phyloP scores from a whole-genome alignment of 495 filamentous ascomycete genomes.

The Neurospora sp. region DNA sequence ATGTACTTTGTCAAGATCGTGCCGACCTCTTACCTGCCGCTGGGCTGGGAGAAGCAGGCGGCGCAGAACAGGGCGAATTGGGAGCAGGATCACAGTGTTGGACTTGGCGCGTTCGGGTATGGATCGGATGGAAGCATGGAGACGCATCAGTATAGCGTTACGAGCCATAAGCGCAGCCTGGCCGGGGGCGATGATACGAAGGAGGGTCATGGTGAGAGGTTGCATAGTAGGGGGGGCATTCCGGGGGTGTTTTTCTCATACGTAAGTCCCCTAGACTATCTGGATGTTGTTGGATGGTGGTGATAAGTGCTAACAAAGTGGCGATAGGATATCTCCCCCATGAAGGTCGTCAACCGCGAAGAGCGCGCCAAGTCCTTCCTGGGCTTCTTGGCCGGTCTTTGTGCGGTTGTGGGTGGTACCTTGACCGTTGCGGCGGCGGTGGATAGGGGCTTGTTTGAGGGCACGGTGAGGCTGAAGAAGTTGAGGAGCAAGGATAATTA shows the following conservation, averaged over 20 bases:
- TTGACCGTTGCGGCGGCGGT: conserved; percentile 91
- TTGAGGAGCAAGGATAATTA: conserved; percentile 52
- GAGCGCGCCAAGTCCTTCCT: conserved; percentile 76
- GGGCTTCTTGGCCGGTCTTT: conserved; percentile 86
- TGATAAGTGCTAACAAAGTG: not conserved
- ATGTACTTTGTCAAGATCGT: conserved; percentile 99
- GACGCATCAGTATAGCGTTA: conserved; percentile 96
- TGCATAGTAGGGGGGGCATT: conserved; percentile 85
- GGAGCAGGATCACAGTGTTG: conserved; percentile 30
- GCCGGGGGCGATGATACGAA: conserved; percentile 68
- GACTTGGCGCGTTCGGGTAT: conserved; percentile 54
- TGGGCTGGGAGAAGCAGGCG: conserved; percentile 55
- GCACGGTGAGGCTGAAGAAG: conserved; percentile 74
- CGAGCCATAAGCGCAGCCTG: conserved; percentile 83
- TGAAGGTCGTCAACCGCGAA: conserved; percentile 99
- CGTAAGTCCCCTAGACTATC: conserved; percentile 35
- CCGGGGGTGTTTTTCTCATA: conserved; percentile 98
- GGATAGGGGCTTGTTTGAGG: conserved; percentile 87
- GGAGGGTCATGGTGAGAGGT: conserved; percentile 79
- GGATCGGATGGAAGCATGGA: conserved; percentile 71
- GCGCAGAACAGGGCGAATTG: conserved; percentile 9
- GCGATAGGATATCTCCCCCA: conserved; percentile 85
- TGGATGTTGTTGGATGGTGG: not conserved
- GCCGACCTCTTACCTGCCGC: conserved; percentile 82
- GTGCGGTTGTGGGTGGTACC: conserved; percentile 89